phyloP scores from a whole-genome alignment of 345 rosid genomes.

The Carallia brachiata region DNA sequence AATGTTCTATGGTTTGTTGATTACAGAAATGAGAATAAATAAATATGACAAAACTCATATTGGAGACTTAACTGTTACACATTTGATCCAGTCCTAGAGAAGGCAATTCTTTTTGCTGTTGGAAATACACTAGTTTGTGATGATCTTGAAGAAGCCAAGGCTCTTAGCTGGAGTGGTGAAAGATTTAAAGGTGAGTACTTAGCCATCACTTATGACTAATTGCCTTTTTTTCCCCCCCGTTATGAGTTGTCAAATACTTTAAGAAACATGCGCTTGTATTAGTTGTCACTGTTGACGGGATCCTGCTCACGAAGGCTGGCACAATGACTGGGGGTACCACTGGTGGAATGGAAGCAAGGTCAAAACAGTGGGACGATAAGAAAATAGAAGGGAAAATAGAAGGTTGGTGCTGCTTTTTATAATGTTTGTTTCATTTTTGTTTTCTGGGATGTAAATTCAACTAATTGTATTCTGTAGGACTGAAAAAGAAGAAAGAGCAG shows the following conservation, averaged over 20 bases:
- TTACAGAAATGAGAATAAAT: background rate
- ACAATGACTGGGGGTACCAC: slow-evolving; percentile 99
- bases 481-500: slow-evolving; percentile 74
- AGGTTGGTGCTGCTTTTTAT: slow-evolving; percentile 43
- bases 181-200: slow-evolving; percentile 68
- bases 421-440: background rate
- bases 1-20: background rate
- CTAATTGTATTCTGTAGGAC: slow-evolving; percentile 43
- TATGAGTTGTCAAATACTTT: background rate
- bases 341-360: slow-evolving; percentile 98
- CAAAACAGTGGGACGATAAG: slow-evolving; percentile 96
- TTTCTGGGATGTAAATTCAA: slow-evolving; percentile 7
- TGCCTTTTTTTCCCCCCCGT: background rate
- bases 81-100: slow-evolving; percentile 84
- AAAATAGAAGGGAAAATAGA: slow-evolving; percentile 90
- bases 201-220: background rate
- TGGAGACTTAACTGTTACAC: slow-evolving; percentile 68
- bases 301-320: slow-evolving; percentile 87
- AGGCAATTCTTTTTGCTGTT: slow-evolving; percentile 90
- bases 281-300: slow-evolving; percentile 98
- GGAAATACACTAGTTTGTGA: slow-evolving; percentile 97
- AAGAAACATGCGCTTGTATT: slow-evolving; percentile 25
- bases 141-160: slow-evolving; percentile 92
- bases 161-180: slow-evolving; percentile 92
- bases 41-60: slow-evolving; percentile 8